Percentiles rank a stretch among this genome's conserved stretches.
Evolutionary conservation across 495 filamentous ascomycete genomes (phyloP).

Genomic region (Annulohypoxylon stygium): DNA sequence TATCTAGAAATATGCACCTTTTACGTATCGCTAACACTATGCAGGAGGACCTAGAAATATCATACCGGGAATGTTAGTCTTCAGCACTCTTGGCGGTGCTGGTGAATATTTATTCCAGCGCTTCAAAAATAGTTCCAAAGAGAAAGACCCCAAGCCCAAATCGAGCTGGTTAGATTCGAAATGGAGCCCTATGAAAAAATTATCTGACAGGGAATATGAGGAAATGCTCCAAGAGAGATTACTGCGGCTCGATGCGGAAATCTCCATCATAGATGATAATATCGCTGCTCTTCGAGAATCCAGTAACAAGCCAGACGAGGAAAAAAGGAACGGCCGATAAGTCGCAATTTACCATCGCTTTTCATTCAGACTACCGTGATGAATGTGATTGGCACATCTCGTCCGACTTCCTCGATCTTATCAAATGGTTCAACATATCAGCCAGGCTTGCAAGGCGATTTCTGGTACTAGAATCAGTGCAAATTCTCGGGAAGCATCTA

Average conservation of each 20-base stretch:
- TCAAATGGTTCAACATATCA: not conserved
- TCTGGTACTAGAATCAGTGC: no score
- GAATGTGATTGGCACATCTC: not conserved
- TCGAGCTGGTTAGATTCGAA: conserved; percentile 66
- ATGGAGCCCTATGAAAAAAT: conserved; percentile 82
- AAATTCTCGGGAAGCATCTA: no score
- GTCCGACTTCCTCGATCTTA: not conserved
- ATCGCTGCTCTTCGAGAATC: conserved; percentile 70
- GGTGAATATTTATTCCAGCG: conserved; percentile 35
- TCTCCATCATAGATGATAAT: conserved; percentile 86
- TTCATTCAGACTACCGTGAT: not conserved
- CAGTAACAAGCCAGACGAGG: conserved; percentile 30
- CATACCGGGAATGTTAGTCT: conserved; percentile 58
- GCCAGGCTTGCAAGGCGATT: no score
- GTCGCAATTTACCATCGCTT: not conserved
- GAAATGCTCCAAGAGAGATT: conserved; percentile 81
- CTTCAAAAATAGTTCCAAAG: not conserved
- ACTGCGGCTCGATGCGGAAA: conserved; percentile 82
- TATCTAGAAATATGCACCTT: conserved; percentile 3
- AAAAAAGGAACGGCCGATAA: not conserved
- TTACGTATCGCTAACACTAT: conserved; percentile 35
- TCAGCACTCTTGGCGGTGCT: conserved; percentile 38
- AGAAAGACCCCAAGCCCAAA: conserved; percentile 32
- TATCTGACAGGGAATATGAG: conserved; percentile 85
- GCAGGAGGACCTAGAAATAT: conserved; percentile 60